These are phyloP conservation scores for Camelina hispida DNA, from an alignment of 345 rosid genomes.

Conservation along the genomic window DNA sequence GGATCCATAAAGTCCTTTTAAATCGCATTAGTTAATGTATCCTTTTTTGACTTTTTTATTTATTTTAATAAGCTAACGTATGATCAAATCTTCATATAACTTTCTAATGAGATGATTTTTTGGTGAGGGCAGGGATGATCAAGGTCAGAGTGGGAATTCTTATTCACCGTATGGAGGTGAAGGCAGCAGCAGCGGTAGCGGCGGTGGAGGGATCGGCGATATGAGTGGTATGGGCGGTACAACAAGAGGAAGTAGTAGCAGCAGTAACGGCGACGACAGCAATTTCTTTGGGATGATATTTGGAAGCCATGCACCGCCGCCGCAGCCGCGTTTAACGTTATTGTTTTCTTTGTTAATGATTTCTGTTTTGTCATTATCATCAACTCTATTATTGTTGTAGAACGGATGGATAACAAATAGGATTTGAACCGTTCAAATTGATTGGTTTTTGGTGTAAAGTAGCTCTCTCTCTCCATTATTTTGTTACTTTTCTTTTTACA, in stretches of 20 bases:
- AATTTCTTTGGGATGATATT: conserved; percentile 44
- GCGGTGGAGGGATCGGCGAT: conserved; percentile 18
- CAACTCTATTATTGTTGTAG: conserved; percentile 45
- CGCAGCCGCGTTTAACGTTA: conserved; percentile 29
- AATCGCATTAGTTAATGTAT: conserved; percentile 12
- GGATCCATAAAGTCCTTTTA: conserved; percentile 1
- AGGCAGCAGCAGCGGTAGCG: not conserved
- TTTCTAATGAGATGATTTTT: conserved; percentile 11
- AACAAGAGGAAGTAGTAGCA: conserved; percentile 33
- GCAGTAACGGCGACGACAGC: conserved; percentile 16
- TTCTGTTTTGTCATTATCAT: conserved; percentile 40
- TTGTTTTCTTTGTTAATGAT: conserved; percentile 33
- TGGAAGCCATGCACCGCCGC: conserved; percentile 40
- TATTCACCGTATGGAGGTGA: conserved; percentile 3
- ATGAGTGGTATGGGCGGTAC: conserved; percentile 23
- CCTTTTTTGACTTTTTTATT: conserved; percentile 17
- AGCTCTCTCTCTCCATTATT: conserved; percentile 33
- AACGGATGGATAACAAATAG: conserved; percentile 38
- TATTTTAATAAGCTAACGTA: not conserved
- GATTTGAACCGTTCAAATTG: conserved; percentile 41
- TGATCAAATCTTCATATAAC: not conserved
- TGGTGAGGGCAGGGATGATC: conserved; percentile 39
- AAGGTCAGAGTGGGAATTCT: conserved; percentile 38
- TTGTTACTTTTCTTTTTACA: not conserved
- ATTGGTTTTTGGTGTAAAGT: conserved; percentile 38